Conservation (phyloP, 176 grass and related monocot genomes). For the Zizania latifolia region DNA sequence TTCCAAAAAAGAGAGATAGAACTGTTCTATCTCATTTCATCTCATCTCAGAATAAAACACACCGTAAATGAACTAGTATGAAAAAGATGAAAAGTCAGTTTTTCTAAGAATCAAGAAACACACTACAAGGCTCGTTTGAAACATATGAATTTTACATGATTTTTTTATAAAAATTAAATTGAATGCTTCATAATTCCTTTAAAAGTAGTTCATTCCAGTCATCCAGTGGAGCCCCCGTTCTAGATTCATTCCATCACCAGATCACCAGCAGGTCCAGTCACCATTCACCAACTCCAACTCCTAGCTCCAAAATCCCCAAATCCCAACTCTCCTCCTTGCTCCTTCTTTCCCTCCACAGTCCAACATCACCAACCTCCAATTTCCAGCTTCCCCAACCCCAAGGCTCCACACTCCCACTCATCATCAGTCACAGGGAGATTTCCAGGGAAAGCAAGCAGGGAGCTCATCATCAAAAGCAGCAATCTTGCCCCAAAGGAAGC, state of each 20-base stretch:
- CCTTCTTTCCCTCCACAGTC: not conserved
- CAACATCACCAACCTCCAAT: not conserved
- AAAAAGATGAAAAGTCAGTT: too few relatives aligned
- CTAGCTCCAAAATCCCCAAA: conserved; percentile 8
- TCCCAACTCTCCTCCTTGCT: not conserved
- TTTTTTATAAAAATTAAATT: too few relatives aligned
- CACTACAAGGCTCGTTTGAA: too few relatives aligned
- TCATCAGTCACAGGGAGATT: conserved; percentile 15
- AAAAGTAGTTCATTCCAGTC: too few relatives aligned
- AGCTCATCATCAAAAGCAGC: conserved; percentile 29
- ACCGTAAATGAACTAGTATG: too few relatives aligned
- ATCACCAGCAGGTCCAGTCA: not conserved
- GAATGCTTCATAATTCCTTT: too few relatives aligned
- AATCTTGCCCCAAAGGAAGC: conserved; percentile 9
- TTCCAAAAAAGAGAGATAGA: too few relatives aligned
- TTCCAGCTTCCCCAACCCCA: not conserved
- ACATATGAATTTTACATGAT: too few relatives aligned
- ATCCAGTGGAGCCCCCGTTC: too few relatives aligned
- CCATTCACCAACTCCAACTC: not conserved
- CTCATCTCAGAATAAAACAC: too few relatives aligned
- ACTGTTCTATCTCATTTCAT: too few relatives aligned
- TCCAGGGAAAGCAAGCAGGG: conserved; percentile 28
- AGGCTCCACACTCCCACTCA: not conserved
- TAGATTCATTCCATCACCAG: conserved; percentile 19
- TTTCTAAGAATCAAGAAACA: too few relatives aligned